Evolutionary conservation across 306 rosid genomes (phyloP).

Genomic region (Pyrus bretschneideri): DNA sequence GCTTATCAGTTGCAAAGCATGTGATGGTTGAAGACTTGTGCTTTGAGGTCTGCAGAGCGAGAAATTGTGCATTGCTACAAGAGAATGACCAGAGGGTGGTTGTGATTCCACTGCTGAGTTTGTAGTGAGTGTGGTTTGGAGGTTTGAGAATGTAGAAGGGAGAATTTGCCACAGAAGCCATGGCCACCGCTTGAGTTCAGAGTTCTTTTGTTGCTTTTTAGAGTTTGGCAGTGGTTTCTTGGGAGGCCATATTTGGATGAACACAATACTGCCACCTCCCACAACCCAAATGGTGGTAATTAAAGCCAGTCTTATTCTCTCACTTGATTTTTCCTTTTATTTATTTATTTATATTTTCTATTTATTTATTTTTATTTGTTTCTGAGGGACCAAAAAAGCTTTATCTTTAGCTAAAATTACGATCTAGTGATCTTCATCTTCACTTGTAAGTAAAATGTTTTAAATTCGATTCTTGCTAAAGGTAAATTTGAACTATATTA

Average conservation of each 20-base stretch:
- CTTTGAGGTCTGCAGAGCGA: not conserved
- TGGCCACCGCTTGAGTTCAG: conserved; percentile 8
- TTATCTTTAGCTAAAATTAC: not conserved
- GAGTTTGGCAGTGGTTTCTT: not conserved
- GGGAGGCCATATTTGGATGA: conserved; percentile 34
- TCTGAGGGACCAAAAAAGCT: not conserved
- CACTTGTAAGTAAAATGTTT: accelerated
- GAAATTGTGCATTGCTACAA: conserved; percentile 8
- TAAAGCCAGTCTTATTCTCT: not conserved
- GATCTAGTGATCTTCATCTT: accelerated
- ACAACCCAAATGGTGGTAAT: conserved; percentile 1
- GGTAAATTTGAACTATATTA: no score
- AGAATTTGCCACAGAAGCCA: conserved; percentile 23
- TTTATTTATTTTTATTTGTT: not conserved
- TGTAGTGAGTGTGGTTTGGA: not conserved
- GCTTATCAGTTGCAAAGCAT: conserved; percentile 69
- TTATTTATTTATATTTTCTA: no score
- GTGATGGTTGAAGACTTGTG: conserved; percentile 19
- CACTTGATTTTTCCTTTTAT: no score
- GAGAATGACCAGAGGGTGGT: not conserved
- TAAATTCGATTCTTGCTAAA: accelerated
- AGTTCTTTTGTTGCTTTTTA: not conserved
- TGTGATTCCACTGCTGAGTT: not conserved
- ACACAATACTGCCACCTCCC: conserved; percentile 39
- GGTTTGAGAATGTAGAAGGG: conserved; percentile 19